Evolutionary conservation across 371 early-diverging fungal genomes (phyloP).

Genomic region (Rhizopus sp.): DNA sequence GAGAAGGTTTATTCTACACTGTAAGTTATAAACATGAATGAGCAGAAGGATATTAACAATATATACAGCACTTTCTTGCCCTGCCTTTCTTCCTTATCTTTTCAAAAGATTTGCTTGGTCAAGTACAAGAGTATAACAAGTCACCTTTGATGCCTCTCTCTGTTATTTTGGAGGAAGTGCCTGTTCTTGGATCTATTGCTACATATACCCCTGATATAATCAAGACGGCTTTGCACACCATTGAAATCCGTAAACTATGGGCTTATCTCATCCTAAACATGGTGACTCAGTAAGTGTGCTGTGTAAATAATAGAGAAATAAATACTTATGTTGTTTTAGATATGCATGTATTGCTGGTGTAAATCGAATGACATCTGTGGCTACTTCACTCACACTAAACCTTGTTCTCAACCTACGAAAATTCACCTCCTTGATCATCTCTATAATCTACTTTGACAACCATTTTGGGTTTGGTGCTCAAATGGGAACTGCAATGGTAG

Average conservation of each 20-base stretch:
- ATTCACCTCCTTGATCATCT: constrained; percentile 77
- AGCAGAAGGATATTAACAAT: neutral
- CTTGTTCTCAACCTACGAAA: constrained; percentile 87
- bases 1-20: constrained; percentile 88
- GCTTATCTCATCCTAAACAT: constrained; percentile 68
- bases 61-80: constrained; percentile 70
- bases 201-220: constrained; percentile 23
- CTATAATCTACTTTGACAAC: constrained; percentile 82
- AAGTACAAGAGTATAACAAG: constrained; percentile 50
- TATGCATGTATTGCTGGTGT: constrained; percentile 89
- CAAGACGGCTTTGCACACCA: constrained; percentile 19
- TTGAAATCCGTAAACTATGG: constrained; percentile 68
- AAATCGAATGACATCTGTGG: constrained; percentile 75
- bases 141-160: constrained; percentile 54
- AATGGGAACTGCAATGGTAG: constrained; percentile 72
- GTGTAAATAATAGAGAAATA: neutral
- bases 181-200: constrained; percentile 27
- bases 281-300: constrained; percentile 71
- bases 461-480: constrained; percentile 66
- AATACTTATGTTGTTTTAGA: constrained; percentile 21
- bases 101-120: constrained; percentile 60
- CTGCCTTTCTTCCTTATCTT: constrained; percentile 80
- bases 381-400: constrained; percentile 82
- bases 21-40: constrained; percentile 33
- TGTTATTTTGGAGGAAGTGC: constrained; percentile 34